phyloP scores from a whole-genome alignment of 805 yeast genomes.

The Ascoidea tarda region DNA sequence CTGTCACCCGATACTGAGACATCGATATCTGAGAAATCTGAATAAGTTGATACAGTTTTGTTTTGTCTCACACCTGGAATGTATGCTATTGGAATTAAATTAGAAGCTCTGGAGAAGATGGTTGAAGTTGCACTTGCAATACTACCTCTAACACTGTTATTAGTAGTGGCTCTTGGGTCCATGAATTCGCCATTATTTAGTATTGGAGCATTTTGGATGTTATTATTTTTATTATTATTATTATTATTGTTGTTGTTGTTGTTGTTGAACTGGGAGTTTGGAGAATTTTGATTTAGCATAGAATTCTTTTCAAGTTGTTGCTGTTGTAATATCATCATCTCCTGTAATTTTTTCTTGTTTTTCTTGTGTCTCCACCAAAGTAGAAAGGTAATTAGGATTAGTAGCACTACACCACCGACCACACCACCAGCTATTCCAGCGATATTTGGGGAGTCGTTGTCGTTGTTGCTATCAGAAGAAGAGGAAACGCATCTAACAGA shows the following conservation, averaged over 20 bases:
- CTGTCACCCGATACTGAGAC: constrained; percentile 19
- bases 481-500: constrained; percentile 1
- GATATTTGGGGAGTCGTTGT: constrained; percentile 3
- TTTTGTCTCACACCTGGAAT: constrained; percentile 76
- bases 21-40: background rate
- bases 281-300: background rate
- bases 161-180: background rate
- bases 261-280: background rate
- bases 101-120: constrained; percentile 66
- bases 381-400: constrained; percentile 5
- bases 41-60: constrained; percentile 12
- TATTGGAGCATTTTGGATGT: background rate
- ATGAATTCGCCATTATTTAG: no score
- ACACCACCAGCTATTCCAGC: constrained; percentile 11
- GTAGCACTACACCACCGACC: constrained; percentile 7
- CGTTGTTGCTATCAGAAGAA: background rate
- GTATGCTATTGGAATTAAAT: constrained; percentile 82
- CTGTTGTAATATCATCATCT: constrained; percentile 1
- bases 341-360: constrained; percentile 5
- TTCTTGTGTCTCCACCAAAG: constrained; percentile 8
- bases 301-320: background rate
- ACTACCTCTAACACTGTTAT: constrained; percentile 8
- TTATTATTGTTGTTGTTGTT: no score
- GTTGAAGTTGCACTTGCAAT: constrained; percentile 35
- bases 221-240: no score